A percentile compares a stretch with the other conserved stretches of the same genome.
Evolutionary conservation across 805 yeast genomes (phyloP).

Genomic region (Yamadazyma tumulicola): DNA sequence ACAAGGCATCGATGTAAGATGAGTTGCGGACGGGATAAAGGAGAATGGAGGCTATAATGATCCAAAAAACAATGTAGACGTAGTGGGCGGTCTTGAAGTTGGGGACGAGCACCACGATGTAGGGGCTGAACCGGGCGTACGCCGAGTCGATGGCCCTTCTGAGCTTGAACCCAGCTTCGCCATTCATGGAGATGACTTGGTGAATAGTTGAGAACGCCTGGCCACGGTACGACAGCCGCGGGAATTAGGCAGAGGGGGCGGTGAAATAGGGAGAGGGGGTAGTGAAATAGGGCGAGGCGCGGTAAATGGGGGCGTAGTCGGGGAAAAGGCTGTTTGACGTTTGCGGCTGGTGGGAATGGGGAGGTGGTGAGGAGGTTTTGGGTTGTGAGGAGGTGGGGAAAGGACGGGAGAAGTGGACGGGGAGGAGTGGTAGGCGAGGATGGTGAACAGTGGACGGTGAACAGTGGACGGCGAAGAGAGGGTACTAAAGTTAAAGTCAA

Average conservation of each 20-base stretch:
- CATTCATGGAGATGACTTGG: constrained; percentile 1
- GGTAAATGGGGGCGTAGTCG: too few species aligned
- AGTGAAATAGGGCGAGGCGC: too few species aligned
- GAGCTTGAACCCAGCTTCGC: constrained; percentile 4
- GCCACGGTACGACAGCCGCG: too few species aligned
- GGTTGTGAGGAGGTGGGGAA: too few species aligned
- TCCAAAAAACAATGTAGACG: constrained; percentile 58
- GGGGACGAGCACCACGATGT: constrained; percentile 41
- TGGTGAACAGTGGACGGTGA: too few species aligned
- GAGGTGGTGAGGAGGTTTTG: too few species aligned
- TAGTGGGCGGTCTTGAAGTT: constrained; percentile 67
- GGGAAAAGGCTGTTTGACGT: too few species aligned
- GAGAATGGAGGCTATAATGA: constrained; percentile 67
- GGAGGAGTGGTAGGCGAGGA: too few species aligned
- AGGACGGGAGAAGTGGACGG: too few species aligned
- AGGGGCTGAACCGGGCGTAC: constrained; percentile 24
- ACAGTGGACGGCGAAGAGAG: too few species aligned
- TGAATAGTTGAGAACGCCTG: neutral
- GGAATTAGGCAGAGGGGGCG: neutral
- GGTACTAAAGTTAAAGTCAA: too few species aligned
- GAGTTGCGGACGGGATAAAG: constrained; percentile 70
- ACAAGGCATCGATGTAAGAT: constrained; percentile 73
- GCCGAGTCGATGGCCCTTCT: constrained; percentile 3
- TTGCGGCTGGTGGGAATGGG: too few species aligned
- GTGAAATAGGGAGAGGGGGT: neutral